A percentile compares a stretch with the other conserved stretches of the same genome.
These are phyloP conservation scores for Fusarium avenaceum DNA, from an alignment of 2,329 filamentous ascomycete genomes.

Conservation along the genomic window DNA sequence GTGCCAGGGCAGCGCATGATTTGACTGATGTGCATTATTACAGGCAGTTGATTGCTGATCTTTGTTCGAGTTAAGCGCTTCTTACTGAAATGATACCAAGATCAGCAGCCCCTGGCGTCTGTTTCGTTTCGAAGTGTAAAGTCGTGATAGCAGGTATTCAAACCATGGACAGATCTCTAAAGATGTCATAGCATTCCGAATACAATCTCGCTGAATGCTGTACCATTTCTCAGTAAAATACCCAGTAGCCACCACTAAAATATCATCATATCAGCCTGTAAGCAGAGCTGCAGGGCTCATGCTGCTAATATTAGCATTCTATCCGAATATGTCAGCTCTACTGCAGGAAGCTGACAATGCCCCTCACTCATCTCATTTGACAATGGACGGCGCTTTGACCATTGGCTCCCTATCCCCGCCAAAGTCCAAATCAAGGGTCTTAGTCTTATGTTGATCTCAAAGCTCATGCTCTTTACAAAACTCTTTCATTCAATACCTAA, in stretches of 20 bases:
- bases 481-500: slow-evolving; percentile 40
- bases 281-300: not conserved
- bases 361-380: slow-evolving; percentile 23
- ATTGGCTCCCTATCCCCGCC: slow-evolving; percentile 1
- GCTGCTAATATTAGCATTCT: slow-evolving; percentile 26
- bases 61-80: slow-evolving; percentile 20
- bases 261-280: not conserved
- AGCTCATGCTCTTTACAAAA: slow-evolving; percentile 10
- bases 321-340: slow-evolving; percentile 6
- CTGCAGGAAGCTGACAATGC: slow-evolving; percentile 11
- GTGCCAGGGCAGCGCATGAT: slow-evolving; percentile 3
- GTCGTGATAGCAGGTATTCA: not conserved
- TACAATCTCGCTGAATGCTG: not conserved
- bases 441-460: not conserved
- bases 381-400: slow-evolving; percentile 4
- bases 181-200: slow-evolving; percentile 6
- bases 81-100: slow-evolving; percentile 7
- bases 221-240: not conserved
- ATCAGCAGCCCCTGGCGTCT: slow-evolving; percentile 26
- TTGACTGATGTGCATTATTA: not conserved
- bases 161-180: not conserved
- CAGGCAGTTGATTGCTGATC: slow-evolving; percentile 13
- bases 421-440: slow-evolving; percentile 8
- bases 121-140: slow-evolving; percentile 8
- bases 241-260: not conserved